Conservation (phyloP, 176 grass and related monocot species). For the barley (Hordeum vulgare) region DNA sequence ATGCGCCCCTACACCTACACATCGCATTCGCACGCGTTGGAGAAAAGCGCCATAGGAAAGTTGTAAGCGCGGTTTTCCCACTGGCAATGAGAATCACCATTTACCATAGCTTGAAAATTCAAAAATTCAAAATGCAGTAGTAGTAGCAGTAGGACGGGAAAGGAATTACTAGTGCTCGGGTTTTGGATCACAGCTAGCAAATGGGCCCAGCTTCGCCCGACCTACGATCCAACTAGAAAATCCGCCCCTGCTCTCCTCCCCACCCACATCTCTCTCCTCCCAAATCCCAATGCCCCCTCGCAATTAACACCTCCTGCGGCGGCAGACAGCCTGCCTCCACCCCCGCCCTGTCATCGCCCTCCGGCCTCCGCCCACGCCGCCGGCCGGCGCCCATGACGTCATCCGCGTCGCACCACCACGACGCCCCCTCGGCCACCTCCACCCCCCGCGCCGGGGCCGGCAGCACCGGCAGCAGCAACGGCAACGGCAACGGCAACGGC, state of each 20-base stretch:
- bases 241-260: not conserved
- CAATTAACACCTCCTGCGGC: constrained; percentile 14
- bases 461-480: not conserved
- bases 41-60: too few species aligned
- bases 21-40: too few species aligned
- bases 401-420: constrained; percentile 15
- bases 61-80: too few species aligned
- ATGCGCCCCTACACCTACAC: too few species aligned
- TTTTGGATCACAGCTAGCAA: constrained; percentile 28
- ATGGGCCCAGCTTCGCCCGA: not conserved
- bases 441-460: constrained; percentile 21
- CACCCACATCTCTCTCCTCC: not conserved
- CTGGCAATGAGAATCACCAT: not conserved
- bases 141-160: not conserved
- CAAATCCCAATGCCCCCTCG: constrained; percentile 28
- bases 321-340: not conserved
- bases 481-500: not conserved
- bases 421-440: constrained; percentile 22
- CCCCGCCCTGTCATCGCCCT: not conserved
- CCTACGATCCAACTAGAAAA: not conserved
- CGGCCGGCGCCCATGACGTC: constrained; percentile 8
- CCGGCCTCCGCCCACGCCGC: not conserved
- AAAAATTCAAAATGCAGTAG: not conserved
- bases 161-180: not conserved
- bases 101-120: not conserved